A percentile compares a stretch with the other conserved stretches of the same genome.
These are phyloP conservation scores for barrel medic (Medicago truncatula) DNA, from an alignment of 306 rosid species.

Conservation along the genomic window DNA sequence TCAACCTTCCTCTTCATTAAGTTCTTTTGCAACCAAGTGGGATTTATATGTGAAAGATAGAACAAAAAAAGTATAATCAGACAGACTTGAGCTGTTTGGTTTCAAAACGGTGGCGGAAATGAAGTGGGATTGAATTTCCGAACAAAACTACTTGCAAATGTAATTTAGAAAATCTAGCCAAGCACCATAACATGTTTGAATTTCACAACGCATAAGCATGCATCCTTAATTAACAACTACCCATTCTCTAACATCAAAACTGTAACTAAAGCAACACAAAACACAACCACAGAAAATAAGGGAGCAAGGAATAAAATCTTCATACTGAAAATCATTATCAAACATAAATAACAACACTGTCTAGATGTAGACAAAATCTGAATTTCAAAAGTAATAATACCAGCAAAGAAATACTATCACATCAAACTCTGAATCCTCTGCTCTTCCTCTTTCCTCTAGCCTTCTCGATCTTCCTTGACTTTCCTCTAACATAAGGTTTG, in stretches of 20 bases:
- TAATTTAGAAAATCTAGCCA: not conserved
- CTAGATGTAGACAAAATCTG: constrained; percentile 39
- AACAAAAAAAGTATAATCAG: not conserved
- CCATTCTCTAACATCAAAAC: constrained; percentile 26
- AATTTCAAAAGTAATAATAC: constrained; percentile 38
- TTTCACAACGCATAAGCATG: not conserved
- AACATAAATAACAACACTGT: constrained; percentile 33
- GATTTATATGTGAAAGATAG: no score
- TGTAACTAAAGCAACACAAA: not conserved
- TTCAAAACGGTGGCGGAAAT: not conserved
- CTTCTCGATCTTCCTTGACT: constrained; percentile 84
- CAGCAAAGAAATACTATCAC: constrained; percentile 37
- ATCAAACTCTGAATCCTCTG: constrained; percentile 72
- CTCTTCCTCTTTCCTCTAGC: constrained; percentile 90
- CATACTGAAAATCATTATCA: constrained; percentile 24
- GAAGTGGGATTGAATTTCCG: not conserved
- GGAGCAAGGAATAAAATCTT: constrained; percentile 15
- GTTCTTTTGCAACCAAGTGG: no score
- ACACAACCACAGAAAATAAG: constrained; percentile 3
- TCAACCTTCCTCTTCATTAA: no score
- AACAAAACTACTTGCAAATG: not conserved
- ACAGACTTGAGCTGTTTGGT: not conserved
- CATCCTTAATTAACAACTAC: not conserved
- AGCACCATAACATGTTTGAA: not conserved
- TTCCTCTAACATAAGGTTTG: constrained; percentile 73